Evolutionary conservation across 495 filamentous ascomycete species (phyloP).

Genomic region (Aspergillus sclerotiicarbonarius): DNA sequence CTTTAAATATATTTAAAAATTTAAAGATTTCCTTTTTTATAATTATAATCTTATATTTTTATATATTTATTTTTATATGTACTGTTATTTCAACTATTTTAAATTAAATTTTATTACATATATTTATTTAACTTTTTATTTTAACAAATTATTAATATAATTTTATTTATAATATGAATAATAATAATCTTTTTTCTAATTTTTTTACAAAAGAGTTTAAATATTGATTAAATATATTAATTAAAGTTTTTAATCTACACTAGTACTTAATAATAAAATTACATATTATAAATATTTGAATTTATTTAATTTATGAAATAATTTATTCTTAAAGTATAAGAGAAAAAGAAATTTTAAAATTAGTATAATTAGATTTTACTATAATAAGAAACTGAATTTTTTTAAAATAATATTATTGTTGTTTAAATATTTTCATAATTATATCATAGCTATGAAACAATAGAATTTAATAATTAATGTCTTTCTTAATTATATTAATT

Average conservation of each 20-base stretch:
- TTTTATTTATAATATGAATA: not conserved
- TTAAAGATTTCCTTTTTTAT: not conserved
- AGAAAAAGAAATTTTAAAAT: not conserved
- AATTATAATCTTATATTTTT: not conserved
- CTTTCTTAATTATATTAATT: too few species aligned
- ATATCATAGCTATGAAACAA: too few species aligned
- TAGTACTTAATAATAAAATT: not conserved
- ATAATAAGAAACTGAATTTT: not conserved
- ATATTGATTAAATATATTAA: not conserved
- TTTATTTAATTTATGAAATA: not conserved
- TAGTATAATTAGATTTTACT: not conserved
- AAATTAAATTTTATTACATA: not conserved
- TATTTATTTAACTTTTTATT: not conserved
- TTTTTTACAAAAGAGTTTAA: too few species aligned
- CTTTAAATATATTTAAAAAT: not conserved
- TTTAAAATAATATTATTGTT: not conserved
- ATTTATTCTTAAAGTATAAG: not conserved
- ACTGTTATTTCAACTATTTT: not conserved
- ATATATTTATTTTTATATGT: not conserved
- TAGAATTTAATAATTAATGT: too few species aligned
- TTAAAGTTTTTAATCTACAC: not conserved
- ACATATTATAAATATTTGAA: too few species aligned
- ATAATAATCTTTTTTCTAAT: too few species aligned
- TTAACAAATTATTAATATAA: not conserved
- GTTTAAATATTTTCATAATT: not conserved